phyloP scores from a whole-genome alignment of 2,329 filamentous ascomycete species.

The Beauveria sp. region DNA sequence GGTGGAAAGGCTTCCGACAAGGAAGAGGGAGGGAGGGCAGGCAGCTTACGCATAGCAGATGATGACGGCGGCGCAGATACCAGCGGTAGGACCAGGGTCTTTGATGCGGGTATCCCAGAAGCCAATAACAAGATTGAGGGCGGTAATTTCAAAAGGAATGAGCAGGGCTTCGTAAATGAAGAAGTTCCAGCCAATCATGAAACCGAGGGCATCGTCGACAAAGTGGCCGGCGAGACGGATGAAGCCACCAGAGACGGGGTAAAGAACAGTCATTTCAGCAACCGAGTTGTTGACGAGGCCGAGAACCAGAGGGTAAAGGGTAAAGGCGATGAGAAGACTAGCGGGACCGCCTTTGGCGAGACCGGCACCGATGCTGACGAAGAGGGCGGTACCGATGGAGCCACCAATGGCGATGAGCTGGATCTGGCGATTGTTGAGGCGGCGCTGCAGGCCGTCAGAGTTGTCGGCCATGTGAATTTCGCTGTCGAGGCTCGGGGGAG shows the following conservation, averaged over 20 bases:
- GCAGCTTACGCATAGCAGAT: constrained; percentile 46
- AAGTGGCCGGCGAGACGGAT: constrained; percentile 57
- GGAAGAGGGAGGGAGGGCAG: background rate
- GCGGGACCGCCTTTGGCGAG: constrained; percentile 36
- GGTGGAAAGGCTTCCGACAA: background rate
- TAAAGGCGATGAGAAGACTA: constrained; percentile 51
- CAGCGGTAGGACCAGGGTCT: constrained; percentile 59
- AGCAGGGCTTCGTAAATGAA: constrained; percentile 37
- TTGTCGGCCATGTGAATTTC: constrained; percentile 23
- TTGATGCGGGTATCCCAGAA: constrained; percentile 36
- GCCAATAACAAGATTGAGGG: constrained; percentile 35
- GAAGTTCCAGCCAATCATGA: constrained; percentile 40
- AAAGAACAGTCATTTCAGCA: constrained; percentile 56
- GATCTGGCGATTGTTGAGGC: constrained; percentile 47
- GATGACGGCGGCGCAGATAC: constrained; percentile 50
- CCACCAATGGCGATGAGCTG: constrained; percentile 53
- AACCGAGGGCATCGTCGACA: constrained; percentile 59
- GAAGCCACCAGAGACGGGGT: constrained; percentile 57
- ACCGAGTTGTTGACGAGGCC: constrained; percentile 57
- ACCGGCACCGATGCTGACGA: constrained; percentile 54
- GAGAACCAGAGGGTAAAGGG: constrained; percentile 46
- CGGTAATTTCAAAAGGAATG: constrained; percentile 37
- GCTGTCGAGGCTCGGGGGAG: constrained; percentile 19
- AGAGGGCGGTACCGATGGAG: constrained; percentile 50
- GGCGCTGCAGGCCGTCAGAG: constrained; percentile 35